Evolutionary conservation across 805 yeast species (phyloP), one percentile per base, ranked within the genome.

Genomic region (Tetrapisispora phaffii): DNA sequence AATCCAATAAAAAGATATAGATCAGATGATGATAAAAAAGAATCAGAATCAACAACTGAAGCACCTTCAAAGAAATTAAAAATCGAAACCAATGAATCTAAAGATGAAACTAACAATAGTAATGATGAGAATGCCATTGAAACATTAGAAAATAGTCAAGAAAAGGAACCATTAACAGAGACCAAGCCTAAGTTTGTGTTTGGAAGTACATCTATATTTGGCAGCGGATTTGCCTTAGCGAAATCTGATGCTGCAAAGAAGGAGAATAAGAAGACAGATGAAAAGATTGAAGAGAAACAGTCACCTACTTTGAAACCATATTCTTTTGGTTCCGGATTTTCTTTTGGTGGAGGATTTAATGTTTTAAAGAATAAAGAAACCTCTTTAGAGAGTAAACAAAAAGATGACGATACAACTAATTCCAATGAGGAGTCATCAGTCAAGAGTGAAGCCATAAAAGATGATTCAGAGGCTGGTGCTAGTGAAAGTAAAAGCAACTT

Each of bases 151-250:
- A 35, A 38, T 4, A 10, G 23, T 16, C n/a, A 20, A n/a, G 31
- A 24, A 19, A n/a, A 39, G 17, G 34, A 36, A n/a, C 34, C 41
- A 17, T 32, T 26, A 22, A 13, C 22, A 20, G 45, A 45, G n/a
- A 50, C 45, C 3, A 58, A 61, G 44, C 73, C 77, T 20, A 71
- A 70, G 50, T 76, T 74, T 58, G 78, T 76, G 1, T 79, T 79
- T 66, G 84, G 83, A 9, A 64, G 77, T 1, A 57, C 72, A 2
- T 69, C 80, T 0, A 55, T 69, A 21, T 77, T 77, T 56, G 79
- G 80, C 10, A 43, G 61, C 13, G 66, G 68, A 1, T 58, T 67
- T 39, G 59, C 56, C 2, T 45, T 58, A 16, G 52, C 62, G 1
- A 48, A 52, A 37, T 39, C 40, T 9, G 33, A 33, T 17, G 15